Base-by-base conservation (phyloP, 768 basidiomycete species). In the Suillus sp. region DNA sequence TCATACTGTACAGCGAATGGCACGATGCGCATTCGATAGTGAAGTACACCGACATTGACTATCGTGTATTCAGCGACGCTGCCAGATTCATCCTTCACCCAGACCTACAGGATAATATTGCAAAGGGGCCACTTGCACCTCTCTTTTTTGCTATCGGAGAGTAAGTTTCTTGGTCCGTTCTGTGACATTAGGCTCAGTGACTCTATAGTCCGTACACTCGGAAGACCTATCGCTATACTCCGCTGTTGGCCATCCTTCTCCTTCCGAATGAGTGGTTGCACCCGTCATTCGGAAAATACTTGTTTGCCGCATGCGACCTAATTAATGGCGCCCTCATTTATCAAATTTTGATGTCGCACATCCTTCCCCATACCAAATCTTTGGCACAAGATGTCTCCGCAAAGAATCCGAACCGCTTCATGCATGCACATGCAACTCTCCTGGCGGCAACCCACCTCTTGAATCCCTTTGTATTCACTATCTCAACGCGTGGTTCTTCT, bases 11-110 rank as follows among this genome's bases (percentile, higher is more conserved):
- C 74, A 94, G 93, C 71, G 91, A 92, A 78, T 94, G 92, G 86
- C 94, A 95, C 64, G 95, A 97, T 69, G 84, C 85, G 18, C 87
- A 79, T 68, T 92, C 91, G 1, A 74, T 86, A 35, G 88, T 98
- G 27, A 96, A 96, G 75, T 99, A 99, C 73, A 99, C 97, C n/a
- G 97, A 99, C 76, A 83, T 99, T 67, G 97, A 99, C 77, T 99
- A 98, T 76, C 84, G 87, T 42, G 96, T 99, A 68, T 97, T 98
- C 80, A 91, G 86, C 53, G 96, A 99, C 74, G 97, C 97, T 4
- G 88, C 95, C 1, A 79, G 77, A 47, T 93, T 92, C 71, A 70
- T 93, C 37, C 73, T 86, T 32, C 70, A 80, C 53, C 84, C 88
- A 60, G 68, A 76, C n/a, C 73, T 65, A 11, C 65, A 72, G 35